phyloP scores from a whole-genome alignment of 805 yeast species.

The Monosporozyma solicola region DNA sequence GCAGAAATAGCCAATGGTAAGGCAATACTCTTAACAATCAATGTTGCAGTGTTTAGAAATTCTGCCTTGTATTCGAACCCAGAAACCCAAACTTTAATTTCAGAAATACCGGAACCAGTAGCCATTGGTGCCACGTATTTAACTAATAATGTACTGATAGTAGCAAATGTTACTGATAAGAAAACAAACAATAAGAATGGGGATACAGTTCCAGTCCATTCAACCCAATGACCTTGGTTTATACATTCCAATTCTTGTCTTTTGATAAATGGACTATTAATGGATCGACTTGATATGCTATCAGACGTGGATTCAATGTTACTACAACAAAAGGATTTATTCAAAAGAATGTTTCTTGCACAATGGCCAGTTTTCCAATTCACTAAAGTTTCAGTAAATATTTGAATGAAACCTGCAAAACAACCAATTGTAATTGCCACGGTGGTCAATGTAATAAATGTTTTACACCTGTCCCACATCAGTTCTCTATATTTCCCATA shows the following conservation, averaged over 20 bases:
- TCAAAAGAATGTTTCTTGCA: slow-evolving; percentile 55
- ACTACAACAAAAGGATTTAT: slow-evolving; percentile 66
- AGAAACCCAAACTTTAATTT: slow-evolving; percentile 86
- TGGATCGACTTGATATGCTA: slow-evolving; percentile 12
- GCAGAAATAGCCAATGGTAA: slow-evolving; percentile 88
- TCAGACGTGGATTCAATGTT: neutral
- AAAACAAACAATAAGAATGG: slow-evolving; percentile 51
- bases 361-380: slow-evolving; percentile 77
- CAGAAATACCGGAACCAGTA: slow-evolving; percentile 96
- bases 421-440: slow-evolving; percentile 75
- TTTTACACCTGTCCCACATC: slow-evolving; percentile 25
- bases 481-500: slow-evolving; percentile 9
- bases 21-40: slow-evolving; percentile 67
- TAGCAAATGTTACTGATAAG: slow-evolving; percentile 54
- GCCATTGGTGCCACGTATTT: slow-evolving; percentile 73
- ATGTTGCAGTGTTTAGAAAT: slow-evolving; percentile 65
- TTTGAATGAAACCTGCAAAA: slow-evolving; percentile 73
- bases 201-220: slow-evolving; percentile 44
- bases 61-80: slow-evolving; percentile 71
- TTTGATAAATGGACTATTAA: neutral
- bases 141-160: slow-evolving; percentile 60
- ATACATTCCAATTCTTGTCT: slow-evolving; percentile 40
- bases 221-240: slow-evolving; percentile 46
- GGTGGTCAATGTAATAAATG: slow-evolving; percentile 63
- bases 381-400: slow-evolving; percentile 81